Evolutionary conservation across 345 rosid genomes (phyloP), one percentile per base, ranked within the genome.

Genomic region (Reutealis trisperma): DNA sequence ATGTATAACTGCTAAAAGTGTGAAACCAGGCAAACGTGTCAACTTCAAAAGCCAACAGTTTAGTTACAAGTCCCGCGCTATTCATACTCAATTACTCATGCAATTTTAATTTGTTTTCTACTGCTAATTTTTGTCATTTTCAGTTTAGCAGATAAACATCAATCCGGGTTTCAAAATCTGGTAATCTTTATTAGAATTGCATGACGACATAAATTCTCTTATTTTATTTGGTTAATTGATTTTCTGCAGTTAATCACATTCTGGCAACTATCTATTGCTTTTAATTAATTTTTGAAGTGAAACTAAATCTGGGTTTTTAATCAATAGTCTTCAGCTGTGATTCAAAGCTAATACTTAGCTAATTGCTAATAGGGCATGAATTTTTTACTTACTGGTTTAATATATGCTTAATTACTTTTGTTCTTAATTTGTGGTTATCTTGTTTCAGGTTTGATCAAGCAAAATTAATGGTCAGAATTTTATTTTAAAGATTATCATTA

Each of bases 1-100:
- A 47, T 3, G n/a, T n/a, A 24, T 4, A 24, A 72, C 24, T 24
- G 47, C 63, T n/a, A 11, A 21, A 37, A 54, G 16, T 22, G 15
- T 41, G n/a, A 63, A 21, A 16, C 45, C 7, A 49, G 49, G 49
- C 60, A n/a, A 22, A 74, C 77, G 62, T 74, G 77, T 74, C 77
- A 12, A 63, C 60, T 73, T 44, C 30, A 73, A 72, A 59, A 37
- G 30, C 61, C 34, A 42, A 57, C 27, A 41, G 63, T 32, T 14
- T 1, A 12, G 1, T 0, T 30, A 54, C 37, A 70, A 34, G 64
- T 71, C 75, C 65, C 63, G 52, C 75, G 30, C 65, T 22, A 10
- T 9, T 27, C 51, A 34, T 34, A 34, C 5, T 34, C 37, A 2
- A 34, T 34, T 34, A 15, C 72, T 1, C 16, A 0, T 30, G 37